These are phyloP conservation scores for Tolypocladium sp. DNA, from an alignment of 2,329 filamentous ascomycete genomes.

Conservation along the genomic window DNA sequence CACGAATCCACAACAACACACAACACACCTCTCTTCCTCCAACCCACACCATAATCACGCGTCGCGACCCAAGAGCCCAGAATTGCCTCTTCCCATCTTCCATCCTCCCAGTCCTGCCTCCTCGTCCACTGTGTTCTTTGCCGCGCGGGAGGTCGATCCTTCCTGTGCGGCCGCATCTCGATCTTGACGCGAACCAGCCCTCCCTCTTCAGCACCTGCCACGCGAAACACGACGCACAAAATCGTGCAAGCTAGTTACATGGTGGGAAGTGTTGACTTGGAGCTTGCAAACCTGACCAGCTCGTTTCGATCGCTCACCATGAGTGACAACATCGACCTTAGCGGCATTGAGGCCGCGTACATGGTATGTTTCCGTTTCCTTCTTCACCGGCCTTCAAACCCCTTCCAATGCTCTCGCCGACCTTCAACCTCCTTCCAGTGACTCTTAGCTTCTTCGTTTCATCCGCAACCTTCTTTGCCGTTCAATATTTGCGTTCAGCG, in stretches of 20 bases:
- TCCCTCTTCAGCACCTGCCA: not conserved
- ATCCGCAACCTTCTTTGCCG: not conserved
- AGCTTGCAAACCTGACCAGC: not conserved
- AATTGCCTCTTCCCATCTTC: too few species aligned
- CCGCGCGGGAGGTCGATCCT: not conserved
- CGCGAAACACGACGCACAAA: not conserved
- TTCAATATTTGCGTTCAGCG: too few species aligned
- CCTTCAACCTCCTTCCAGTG: not conserved
- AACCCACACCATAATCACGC: not conserved
- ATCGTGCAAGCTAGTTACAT: not conserved
- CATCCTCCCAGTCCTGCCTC: not conserved
- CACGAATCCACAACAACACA: not conserved
- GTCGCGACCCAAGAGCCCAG: not conserved
- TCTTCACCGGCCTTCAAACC: not conserved
- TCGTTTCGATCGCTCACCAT: not conserved
- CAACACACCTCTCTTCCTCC: not conserved
- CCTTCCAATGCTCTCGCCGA: not conserved
- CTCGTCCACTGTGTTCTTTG: not conserved
- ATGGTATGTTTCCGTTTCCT: not conserved
- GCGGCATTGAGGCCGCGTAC: not conserved
- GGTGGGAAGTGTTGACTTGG: not conserved
- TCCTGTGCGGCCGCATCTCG: not conserved
- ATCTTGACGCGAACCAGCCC: too few species aligned
- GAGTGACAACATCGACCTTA: not conserved
- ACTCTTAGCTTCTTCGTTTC: not conserved